Evolutionary conservation across 169 alveolate genomes (phyloP).

Genomic region (Perkinsus olseni): DNA sequence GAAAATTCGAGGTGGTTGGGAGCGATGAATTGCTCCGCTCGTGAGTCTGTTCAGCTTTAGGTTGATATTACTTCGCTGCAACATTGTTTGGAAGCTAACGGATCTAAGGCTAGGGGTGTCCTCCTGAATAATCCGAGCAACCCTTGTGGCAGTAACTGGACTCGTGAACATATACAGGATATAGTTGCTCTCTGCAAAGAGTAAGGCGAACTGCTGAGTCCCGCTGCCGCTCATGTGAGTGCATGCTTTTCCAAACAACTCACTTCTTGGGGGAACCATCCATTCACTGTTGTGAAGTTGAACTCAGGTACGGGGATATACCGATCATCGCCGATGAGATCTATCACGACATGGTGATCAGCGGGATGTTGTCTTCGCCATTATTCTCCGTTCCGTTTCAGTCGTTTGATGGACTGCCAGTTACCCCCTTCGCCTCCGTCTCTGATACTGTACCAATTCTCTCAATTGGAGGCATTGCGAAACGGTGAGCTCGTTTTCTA

Average conservation of each 20-base stretch:
- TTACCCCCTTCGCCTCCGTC: background rate
- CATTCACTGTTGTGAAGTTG: too few relatives aligned
- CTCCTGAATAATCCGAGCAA: conserved; percentile 4
- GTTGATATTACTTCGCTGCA: background rate
- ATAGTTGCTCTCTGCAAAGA: background rate
- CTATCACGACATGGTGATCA: background rate
- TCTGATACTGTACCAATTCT: background rate
- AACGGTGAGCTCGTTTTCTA: background rate
- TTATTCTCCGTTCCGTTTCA: background rate
- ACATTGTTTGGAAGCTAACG: background rate
- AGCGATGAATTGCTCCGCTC: background rate
- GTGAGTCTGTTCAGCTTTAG: background rate
- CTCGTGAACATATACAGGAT: background rate
- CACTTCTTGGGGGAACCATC: too few relatives aligned
- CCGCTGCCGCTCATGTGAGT: background rate
- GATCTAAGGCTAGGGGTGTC: background rate
- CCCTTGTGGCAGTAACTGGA: conserved; percentile 7
- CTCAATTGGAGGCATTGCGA: conserved; percentile 4
- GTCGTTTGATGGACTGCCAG: background rate
- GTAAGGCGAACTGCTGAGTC: background rate
- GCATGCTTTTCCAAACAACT: too few relatives aligned
- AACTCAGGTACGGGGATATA: background rate
- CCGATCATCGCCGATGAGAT: conserved; percentile 13
- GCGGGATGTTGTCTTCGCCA: background rate
- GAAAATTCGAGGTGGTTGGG: background rate